Base-by-base conservation (phyloP, 345 rosid species). In the Pugionium cornutum region DNA sequence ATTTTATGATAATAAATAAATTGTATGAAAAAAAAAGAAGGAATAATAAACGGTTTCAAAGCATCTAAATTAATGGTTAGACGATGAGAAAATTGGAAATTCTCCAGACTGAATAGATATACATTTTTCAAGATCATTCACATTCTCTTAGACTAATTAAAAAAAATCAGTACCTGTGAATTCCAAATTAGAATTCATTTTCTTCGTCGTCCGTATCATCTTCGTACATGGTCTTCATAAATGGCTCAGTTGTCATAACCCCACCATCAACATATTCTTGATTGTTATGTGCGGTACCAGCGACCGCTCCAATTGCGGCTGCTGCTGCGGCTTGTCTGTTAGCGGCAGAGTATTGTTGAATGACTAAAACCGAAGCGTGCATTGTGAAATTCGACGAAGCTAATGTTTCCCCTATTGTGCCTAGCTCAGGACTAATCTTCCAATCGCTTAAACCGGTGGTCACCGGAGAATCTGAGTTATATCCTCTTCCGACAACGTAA, bases 371-470 rank as follows among this genome's bases (percentile, higher is more conserved):
- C 1, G 88, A 86, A 33, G 88, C 78, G 4, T 70, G 79, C 64
- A 58, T 74, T 0, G 86, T 70, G 52, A 81, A 85, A 29, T 69
- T 66, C 4, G 88, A 77, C 1, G 81, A 80, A 35, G 67, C 77
- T 40, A 88, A 56, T 6, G 80, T 56, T 59, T 86, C 92, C 29
- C 94, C 97, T 4, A 85, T 47, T 4, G 81, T 47, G 3, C 94
- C 94, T 47, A 91, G 67, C 72, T 88, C 91, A 4, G 84, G 83
- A 54, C 69, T 82, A 64, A 77, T 79, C n/a, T 72, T 68, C 83
- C 88, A 81, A 33, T 83, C 86, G 30, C 68, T 49, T n/a, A 85
- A 60, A 44, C 80, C 86, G 3, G 75, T 50, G 1, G 83, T 79
- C 1, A 83, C 64, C 0, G 79, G 82, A 4, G 83, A 72, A 4